Percentiles rank a stretch among this genome's conserved stretches.
phyloP scores from a whole-genome alignment of 768 basidiomycete genomes.

The Boletus coccyginus region DNA sequence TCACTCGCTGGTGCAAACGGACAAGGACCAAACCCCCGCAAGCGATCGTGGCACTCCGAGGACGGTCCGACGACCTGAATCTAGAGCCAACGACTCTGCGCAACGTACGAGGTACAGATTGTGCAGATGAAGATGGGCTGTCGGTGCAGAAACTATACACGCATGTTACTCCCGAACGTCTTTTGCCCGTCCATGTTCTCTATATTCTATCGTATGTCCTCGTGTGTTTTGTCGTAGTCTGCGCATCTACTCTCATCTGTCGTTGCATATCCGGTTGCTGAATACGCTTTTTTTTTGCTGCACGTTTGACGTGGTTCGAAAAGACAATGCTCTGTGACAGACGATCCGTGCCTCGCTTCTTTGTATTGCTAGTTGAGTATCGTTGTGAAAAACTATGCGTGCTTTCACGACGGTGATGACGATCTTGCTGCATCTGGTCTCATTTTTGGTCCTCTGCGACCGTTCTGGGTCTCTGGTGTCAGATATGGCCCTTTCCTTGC shows the following conservation, averaged over 20 bases:
- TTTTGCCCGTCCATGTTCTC: background rate
- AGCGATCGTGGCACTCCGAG: constrained; percentile 28
- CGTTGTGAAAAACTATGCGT: background rate
- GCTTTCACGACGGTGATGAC: background rate
- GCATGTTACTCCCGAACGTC: background rate
- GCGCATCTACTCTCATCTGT: background rate
- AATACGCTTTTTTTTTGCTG: background rate
- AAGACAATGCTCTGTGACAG: background rate
- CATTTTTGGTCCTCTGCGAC: too few relatives aligned
- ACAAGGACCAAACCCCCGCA: constrained; percentile 18
- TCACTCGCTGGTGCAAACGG: constrained; percentile 28
- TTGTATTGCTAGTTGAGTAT: background rate
- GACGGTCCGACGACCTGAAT: constrained; percentile 20
- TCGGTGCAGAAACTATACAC: background rate
- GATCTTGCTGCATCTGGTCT: too few relatives aligned
- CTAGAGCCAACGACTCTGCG: background rate
- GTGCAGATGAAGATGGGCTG: background rate
- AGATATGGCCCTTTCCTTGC: too few relatives aligned
- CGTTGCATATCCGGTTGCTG: background rate
- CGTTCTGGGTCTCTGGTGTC: too few relatives aligned
- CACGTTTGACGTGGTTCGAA: background rate
- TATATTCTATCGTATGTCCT: background rate
- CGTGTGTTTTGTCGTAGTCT: background rate
- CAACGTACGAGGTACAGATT: background rate
- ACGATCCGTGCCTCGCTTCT: background rate